phyloP scores from a whole-genome alignment of 805 yeast species.

The Phaffomyces thermotolerans region DNA sequence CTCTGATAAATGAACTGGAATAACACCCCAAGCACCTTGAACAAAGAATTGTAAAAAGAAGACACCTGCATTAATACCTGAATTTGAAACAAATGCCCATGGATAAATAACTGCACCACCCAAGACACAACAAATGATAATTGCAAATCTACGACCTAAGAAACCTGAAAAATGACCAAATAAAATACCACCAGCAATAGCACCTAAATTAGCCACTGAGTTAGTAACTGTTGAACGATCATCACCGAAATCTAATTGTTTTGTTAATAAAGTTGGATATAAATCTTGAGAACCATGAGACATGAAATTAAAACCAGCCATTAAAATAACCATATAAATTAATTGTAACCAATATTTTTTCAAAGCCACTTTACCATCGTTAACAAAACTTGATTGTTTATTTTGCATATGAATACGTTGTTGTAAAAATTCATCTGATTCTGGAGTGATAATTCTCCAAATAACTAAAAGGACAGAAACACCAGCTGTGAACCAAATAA shows the following conservation, averaged over 20 bases:
- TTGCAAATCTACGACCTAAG: slow-evolving; percentile 47
- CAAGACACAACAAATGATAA: slow-evolving; percentile 42
- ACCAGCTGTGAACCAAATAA: slow-evolving; percentile 68
- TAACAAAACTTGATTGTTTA: slow-evolving; percentile 27
- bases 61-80: slow-evolving; percentile 50
- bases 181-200: slow-evolving; percentile 46
- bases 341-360: slow-evolving; percentile 52
- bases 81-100: slow-evolving; percentile 44
- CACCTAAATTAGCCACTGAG: slow-evolving; percentile 53
- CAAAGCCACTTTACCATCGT: slow-evolving; percentile 27
- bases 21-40: slow-evolving; percentile 66
- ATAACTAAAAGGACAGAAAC: slow-evolving; percentile 34
- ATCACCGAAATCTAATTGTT: slow-evolving; percentile 35
- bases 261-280: slow-evolving; percentile 46
- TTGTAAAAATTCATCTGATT: slow-evolving; percentile 44
- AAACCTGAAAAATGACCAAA: slow-evolving; percentile 51
- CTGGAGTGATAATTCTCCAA: slow-evolving; percentile 40
- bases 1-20: slow-evolving; percentile 56
- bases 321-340: slow-evolving; percentile 47
- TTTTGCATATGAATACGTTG: slow-evolving; percentile 31
- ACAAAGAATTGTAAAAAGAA: slow-evolving; percentile 57
- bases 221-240: slow-evolving; percentile 48
- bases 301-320: slow-evolving; percentile 59
- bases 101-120: slow-evolving; percentile 63
- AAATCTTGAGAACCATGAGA: slow-evolving; percentile 61